Base-by-base conservation (phyloP, 768 basidiomycete genomes). In the Suillus subluteus region DNA sequence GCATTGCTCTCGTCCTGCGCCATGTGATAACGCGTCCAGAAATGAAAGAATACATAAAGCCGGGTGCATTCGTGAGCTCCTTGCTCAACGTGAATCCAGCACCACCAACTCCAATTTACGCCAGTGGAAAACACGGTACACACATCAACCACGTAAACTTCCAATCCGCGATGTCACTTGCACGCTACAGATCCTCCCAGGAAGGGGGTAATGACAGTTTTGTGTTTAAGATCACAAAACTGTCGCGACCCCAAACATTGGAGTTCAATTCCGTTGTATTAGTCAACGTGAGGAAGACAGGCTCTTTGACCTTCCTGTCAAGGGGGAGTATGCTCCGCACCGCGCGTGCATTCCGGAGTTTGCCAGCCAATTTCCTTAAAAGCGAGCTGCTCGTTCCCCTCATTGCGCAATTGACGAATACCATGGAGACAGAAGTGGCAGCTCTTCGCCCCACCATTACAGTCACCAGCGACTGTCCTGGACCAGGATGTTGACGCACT, bases 1-100 rank as follows among this genome's bases (percentile, higher is more conserved):
- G 73, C 46, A 68, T 79, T 62, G 75, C 72, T 41, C 68, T 79
- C 54, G 70, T 80, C 62, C 71, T 81, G 56, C 69, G 75, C 65
- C 64, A 64, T 54, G 72, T 68, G 38, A 0, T 68, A 69, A 32
- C 70, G 65, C 32, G 67, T 56, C 52, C 65, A 69, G 43, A 69
- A 52, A 8, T 9, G n/a, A 23, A 30, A 52, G 37, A 4, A 3
- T 11, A 2, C 4, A 2, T 40, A 4, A 15, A 13, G 11, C 30
- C 37, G 8, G 56, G 41, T 26, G 50, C 62, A 4, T 23, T 58
- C 7, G 4, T 9, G 38, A 68, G 65, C 50, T 23, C 12, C 11
- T 59, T 68, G 62, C 62, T 66, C 46, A 3, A 58, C 23, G 59
- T 66, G 6, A 32, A 55, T 26, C 55, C 65, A 37, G 16, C 7